Conservation (phyloP, 148 eudicot genomes). For the Fagopyrum esculentum region DNA sequence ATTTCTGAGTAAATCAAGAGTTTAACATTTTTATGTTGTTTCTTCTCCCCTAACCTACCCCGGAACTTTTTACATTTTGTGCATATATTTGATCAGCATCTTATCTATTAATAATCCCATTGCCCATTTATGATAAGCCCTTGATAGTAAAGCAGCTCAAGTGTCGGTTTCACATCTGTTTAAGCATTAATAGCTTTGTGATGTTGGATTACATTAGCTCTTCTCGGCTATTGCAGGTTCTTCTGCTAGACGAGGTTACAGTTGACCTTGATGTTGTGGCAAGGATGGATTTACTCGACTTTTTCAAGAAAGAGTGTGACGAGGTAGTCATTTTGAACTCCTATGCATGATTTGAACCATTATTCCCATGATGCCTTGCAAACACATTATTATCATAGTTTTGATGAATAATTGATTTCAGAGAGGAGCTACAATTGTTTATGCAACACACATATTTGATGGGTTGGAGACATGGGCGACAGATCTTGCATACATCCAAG, state of each 20-base stretch:
- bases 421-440: conserved; percentile 97
- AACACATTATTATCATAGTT: background rate
- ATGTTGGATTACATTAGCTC: background rate
- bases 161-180: background rate
- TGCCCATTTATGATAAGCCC: background rate
- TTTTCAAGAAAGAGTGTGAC: conserved; percentile 85
- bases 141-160: background rate
- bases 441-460: conserved; percentile 95
- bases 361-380: background rate
- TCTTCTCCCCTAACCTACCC: no score
- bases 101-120: background rate
- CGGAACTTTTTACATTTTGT: background rate
- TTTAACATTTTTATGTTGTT: background rate
- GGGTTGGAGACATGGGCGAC: conserved; percentile 97
- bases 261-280: conserved; percentile 96
- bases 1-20: background rate
- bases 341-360: background rate
- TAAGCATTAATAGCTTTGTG: background rate
- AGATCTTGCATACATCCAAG: conserved; percentile 88
- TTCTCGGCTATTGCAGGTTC: conserved; percentile 45
- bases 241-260: conserved; percentile 88
- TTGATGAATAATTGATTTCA: conserved; percentile 16
- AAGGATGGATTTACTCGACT: conserved; percentile 86
- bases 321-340: conserved; percentile 36
- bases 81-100: background rate